These are phyloP conservation scores for Monilinia fructicola DNA, from an alignment of 2,329 filamentous ascomycete genomes.

Conservation along the genomic window DNA sequence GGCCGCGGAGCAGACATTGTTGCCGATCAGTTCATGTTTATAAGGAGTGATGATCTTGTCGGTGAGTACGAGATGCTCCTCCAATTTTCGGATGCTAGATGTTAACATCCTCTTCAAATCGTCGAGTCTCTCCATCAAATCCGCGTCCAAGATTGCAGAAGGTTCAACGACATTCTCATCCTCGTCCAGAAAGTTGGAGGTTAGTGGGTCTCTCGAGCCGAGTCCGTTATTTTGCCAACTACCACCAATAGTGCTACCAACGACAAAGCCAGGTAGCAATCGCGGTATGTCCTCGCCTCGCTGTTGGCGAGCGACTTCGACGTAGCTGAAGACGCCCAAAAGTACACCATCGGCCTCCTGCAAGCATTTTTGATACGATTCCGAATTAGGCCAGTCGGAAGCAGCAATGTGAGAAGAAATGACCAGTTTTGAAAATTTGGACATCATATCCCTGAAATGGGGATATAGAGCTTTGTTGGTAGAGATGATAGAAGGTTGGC, in stretches of 20 bases:
- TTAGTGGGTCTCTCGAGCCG: constrained; percentile 65
- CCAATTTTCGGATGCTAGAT: constrained; percentile 81
- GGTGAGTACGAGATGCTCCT: constrained; percentile 74
- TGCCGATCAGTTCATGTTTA: constrained; percentile 76
- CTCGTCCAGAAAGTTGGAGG: constrained; percentile 84
- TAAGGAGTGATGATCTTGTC: constrained; percentile 80
- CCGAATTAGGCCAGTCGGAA: constrained; percentile 90
- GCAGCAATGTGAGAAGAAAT: constrained; percentile 97
- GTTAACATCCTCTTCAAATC: constrained; percentile 82
- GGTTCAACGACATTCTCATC: constrained; percentile 73
- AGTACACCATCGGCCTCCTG: constrained; percentile 97
- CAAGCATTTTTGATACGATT: constrained; percentile 91
- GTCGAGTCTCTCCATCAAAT: constrained; percentile 78
- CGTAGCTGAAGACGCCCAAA: constrained; percentile 91
- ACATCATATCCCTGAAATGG: constrained; percentile 99
- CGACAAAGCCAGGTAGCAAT: constrained; percentile 90
- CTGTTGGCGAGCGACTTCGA: constrained; percentile 91
- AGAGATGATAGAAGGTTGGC: constrained; percentile 98
- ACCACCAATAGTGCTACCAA: constrained; percentile 78
- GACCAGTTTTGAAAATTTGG: constrained; percentile 97
- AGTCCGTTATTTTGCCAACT: constrained; percentile 79
- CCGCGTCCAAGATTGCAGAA: constrained; percentile 69
- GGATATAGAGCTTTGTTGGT: constrained; percentile 97
- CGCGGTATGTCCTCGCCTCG: constrained; percentile 89
- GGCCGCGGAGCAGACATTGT: constrained; percentile 76